Evolutionary conservation across 2,329 filamentous ascomycete species (phyloP), one percentile per base, ranked within the genome.

Genomic region (Rhynchosporium graminicola): DNA sequence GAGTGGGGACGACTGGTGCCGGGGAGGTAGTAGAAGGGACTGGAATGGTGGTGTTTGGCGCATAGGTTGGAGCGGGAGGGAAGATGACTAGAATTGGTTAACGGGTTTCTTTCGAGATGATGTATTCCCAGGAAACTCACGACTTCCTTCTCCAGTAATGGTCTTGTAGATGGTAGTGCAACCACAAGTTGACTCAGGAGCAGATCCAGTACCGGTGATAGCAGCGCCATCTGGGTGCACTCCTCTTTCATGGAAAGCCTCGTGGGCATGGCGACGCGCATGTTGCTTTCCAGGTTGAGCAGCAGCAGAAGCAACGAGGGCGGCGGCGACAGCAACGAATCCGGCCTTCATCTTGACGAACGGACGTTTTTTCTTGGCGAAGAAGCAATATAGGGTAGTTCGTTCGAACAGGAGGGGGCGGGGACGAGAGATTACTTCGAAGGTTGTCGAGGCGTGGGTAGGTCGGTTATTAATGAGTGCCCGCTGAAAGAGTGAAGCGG

Each of bases 401-500:
- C 47, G 62, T 47, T 60, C n/a, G 57, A 62, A 61, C 45, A 58
- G 52, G 61, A 33, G 10, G 40, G 40, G 40, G 40, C 5, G 57
- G 61, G 20, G 63, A 67, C 65, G 61, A 66, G 57, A 8, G 57
- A 13, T 59, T 43, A 40, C 54, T 61, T 61, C 20, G 20, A 20
- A 20, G 20, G 20, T 20, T 26, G 52, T 54, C 57, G 63, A 68
- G 57, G 66, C 58, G 60, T 63, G 60, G 70, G 68, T 69, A 67
- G 31, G 56, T 50, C 33, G 56, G 20, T 20, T 20, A 20, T 59
- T 73, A 89, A 89, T 79, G 87, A 90, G 81, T 87, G 88, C 85
- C 90, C 89, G 90, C 90, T 92, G 80, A 93, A 92, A 77, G 90
- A 91, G 87, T 91, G 89, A 91, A 91, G 88, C 88, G 87, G 87